Percentiles rank a stretch among this genome's conserved stretches.
Evolutionary conservation across 2,329 filamentous ascomycete species (phyloP).

Genomic region (Neophaeococcomyces aloes): DNA sequence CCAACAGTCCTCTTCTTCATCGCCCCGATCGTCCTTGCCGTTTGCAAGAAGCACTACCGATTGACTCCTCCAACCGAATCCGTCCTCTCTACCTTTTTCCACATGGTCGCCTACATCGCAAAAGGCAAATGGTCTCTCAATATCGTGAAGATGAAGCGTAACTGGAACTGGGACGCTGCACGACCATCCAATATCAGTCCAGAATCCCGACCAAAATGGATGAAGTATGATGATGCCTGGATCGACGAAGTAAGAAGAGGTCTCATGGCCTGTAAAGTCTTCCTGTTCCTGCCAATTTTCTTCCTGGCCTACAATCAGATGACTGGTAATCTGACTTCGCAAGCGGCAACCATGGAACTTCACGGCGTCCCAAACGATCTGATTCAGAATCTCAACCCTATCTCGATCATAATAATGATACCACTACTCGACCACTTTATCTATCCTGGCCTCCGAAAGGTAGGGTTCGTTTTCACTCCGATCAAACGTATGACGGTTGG

Average conservation of each 20-base stretch:
- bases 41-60: slow-evolving; percentile 53
- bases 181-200: slow-evolving; percentile 55
- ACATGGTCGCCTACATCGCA: slow-evolving; percentile 49
- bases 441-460: slow-evolving; percentile 47
- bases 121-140: slow-evolving; percentile 55
- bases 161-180: slow-evolving; percentile 54
- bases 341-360: slow-evolving; percentile 48
- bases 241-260: slow-evolving; percentile 67
- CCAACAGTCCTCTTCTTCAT: slow-evolving; percentile 55
- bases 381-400: slow-evolving; percentile 48
- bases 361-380: slow-evolving; percentile 50
- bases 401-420: slow-evolving; percentile 45
- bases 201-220: slow-evolving; percentile 48
- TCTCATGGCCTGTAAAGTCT: slow-evolving; percentile 55
- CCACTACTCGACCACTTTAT: slow-evolving; percentile 31
- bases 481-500: slow-evolving; percentile 46
- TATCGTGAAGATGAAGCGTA: slow-evolving; percentile 44
- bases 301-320: slow-evolving; percentile 47
- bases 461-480: slow-evolving; percentile 46
- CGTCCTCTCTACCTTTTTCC: slow-evolving; percentile 56
- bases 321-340: slow-evolving; percentile 27
- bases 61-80: slow-evolving; percentile 59
- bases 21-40: slow-evolving; percentile 51
- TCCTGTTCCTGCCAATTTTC: slow-evolving; percentile 47
- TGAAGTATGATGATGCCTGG: slow-evolving; percentile 76